Evolutionary conservation across 2,329 filamentous ascomycete genomes (phyloP).

Genomic region (Cryoendolithus antarcticus): DNA sequence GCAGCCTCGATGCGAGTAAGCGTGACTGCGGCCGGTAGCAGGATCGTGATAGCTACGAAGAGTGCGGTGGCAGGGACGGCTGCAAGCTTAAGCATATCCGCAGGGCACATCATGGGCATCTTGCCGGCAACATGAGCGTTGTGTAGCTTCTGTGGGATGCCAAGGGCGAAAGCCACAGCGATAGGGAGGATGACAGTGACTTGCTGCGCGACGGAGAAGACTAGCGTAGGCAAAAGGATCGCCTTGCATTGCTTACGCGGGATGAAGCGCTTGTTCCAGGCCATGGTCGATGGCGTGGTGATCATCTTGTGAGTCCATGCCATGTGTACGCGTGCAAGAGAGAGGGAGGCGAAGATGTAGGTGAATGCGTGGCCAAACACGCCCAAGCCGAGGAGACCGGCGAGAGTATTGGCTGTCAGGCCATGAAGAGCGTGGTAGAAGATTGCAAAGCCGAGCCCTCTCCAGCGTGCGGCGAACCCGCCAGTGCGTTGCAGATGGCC

Average conservation of each 20-base stretch:
- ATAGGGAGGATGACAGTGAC: constrained; percentile 37
- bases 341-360: constrained; percentile 46
- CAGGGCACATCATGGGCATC: constrained; percentile 18
- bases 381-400: constrained; percentile 30
- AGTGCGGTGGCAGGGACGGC: constrained; percentile 25
- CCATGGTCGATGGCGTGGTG: constrained; percentile 52
- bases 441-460: constrained; percentile 23
- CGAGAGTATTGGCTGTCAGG: constrained; percentile 15
- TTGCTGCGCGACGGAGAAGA: constrained; percentile 47
- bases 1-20: constrained; percentile 78
- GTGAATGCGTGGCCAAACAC: constrained; percentile 35
- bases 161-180: constrained; percentile 37
- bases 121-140: constrained; percentile 9
- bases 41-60: constrained; percentile 50
- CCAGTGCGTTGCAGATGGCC: constrained; percentile 42
- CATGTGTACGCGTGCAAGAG: constrained; percentile 56
- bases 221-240: constrained; percentile 54
- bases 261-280: constrained; percentile 55
- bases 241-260: constrained; percentile 53
- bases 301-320: constrained; percentile 83
- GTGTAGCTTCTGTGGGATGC: constrained; percentile 25
- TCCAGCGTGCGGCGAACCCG: constrained; percentile 24
- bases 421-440: constrained; percentile 22
- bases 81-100: constrained; percentile 27
- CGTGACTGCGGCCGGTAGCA: constrained; percentile 68